phyloP scores from a whole-genome alignment of 305 asterid species.

The Fraxinus paxiana region DNA sequence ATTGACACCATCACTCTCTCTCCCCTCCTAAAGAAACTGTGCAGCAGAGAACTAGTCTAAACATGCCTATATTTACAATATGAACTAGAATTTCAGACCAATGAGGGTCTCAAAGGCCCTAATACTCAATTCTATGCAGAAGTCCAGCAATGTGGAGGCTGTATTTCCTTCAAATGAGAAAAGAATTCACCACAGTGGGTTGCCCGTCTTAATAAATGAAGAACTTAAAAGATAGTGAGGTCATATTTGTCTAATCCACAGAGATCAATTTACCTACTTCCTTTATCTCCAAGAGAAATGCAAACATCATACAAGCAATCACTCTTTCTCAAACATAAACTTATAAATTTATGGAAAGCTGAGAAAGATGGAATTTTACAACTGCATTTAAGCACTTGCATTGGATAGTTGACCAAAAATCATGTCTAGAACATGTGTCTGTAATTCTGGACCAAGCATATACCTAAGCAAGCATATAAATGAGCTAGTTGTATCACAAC shows the following conservation, averaged over 20 bases:
- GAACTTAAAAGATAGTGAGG: background rate
- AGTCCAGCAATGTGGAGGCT: background rate
- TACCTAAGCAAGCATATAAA: background rate
- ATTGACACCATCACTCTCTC: background rate
- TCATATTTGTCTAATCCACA: background rate
- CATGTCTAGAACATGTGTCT: background rate
- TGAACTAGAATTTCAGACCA: background rate
- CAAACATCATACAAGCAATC: background rate
- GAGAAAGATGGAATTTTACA: background rate
- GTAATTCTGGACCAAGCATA: background rate
- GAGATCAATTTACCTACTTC: background rate
- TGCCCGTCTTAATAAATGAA: background rate
- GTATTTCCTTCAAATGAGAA: background rate
- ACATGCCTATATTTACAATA: background rate
- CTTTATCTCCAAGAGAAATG: background rate
- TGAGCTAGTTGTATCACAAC: background rate
- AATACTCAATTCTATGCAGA: background rate
- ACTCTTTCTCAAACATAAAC: background rate
- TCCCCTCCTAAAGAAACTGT: background rate
- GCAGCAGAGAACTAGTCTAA: background rate
- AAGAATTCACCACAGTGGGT: background rate
- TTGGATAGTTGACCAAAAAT: background rate
- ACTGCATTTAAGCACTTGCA: background rate
- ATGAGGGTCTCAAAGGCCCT: background rate
- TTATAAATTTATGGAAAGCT: background rate